These are phyloP conservation scores for Nicotiana attenuata DNA, from an alignment of 257 asterid genomes.

Conservation along the genomic window DNA sequence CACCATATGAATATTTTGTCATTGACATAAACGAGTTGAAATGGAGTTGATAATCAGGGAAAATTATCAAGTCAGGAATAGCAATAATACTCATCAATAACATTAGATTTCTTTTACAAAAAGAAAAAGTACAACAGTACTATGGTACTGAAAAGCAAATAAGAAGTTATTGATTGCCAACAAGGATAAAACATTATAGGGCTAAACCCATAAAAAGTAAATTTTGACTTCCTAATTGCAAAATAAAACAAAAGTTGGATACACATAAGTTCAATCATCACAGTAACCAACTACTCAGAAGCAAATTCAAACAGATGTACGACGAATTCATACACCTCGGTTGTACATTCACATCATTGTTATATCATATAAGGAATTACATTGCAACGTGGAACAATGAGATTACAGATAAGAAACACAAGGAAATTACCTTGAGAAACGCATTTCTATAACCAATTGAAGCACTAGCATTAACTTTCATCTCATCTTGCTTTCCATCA, in stretches of 20 bases:
- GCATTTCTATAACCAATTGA: conserved; percentile 29
- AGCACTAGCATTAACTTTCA: conserved; percentile 28
- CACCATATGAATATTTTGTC: background rate
- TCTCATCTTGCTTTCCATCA: conserved; percentile 44
- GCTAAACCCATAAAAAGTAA: background rate
- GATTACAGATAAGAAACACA: background rate
- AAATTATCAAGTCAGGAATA: background rate
- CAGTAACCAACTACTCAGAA: background rate
- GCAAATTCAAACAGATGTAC: background rate
- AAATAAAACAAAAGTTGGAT: background rate
- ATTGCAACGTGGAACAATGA: background rate
- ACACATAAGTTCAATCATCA: background rate
- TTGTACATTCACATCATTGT: background rate
- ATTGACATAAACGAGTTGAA: background rate
- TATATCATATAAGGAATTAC: background rate
- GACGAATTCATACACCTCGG: background rate
- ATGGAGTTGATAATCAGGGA: background rate
- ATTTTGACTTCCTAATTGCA: background rate
- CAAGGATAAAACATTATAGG: background rate
- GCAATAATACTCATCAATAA: background rate
- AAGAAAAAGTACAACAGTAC: background rate
- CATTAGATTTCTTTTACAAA: background rate
- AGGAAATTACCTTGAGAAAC: conserved; percentile 43
- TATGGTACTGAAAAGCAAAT: background rate
- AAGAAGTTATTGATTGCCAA: background rate